phyloP scores from a whole-genome alignment of 495 filamentous ascomycete genomes.

The Penicillium pulvis region DNA sequence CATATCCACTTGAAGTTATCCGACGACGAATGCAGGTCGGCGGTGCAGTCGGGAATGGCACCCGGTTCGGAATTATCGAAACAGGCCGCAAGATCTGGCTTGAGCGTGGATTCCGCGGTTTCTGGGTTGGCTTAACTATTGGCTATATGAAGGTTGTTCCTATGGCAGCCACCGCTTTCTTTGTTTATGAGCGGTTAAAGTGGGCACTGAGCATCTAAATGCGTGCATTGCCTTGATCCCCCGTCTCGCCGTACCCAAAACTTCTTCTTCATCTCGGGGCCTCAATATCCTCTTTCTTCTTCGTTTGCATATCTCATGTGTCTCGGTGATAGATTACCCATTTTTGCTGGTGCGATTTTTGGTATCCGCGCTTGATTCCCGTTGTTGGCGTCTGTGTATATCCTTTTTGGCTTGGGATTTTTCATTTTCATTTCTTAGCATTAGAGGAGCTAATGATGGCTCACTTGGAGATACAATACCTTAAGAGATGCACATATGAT shows the following conservation, averaged over 20 bases:
- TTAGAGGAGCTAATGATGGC: constrained; percentile 18
- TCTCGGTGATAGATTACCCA: constrained; percentile 16
- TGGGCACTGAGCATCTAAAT: constrained; percentile 68
- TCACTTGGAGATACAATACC: constrained; percentile 15
- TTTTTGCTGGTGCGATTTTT: constrained; percentile 3
- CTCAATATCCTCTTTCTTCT: constrained; percentile 6
- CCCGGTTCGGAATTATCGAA: constrained; percentile 73
- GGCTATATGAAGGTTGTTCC: constrained; percentile 94
- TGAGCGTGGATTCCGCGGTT: constrained; percentile 78
- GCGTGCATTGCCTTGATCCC: background rate
- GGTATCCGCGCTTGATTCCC: constrained; percentile 22
- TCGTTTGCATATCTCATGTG: constrained; percentile 1
- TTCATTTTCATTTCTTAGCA: constrained; percentile 11
- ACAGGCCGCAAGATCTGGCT: constrained; percentile 71
- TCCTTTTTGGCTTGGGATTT: constrained; percentile 3
- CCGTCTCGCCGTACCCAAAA: background rate
- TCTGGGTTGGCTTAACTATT: constrained; percentile 91
- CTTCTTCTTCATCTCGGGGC: background rate
- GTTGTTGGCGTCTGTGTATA: constrained; percentile 27
- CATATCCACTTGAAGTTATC: constrained; percentile 92
- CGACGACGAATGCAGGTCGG: constrained; percentile 93
- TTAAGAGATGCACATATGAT: constrained; percentile 11
- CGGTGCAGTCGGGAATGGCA: constrained; percentile 89
- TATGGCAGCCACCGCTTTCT: constrained; percentile 78
- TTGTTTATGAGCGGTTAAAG: constrained; percentile 83